Evolutionary conservation across 2,329 filamentous ascomycete species (phyloP).

Genomic region (Microsporum canis): DNA sequence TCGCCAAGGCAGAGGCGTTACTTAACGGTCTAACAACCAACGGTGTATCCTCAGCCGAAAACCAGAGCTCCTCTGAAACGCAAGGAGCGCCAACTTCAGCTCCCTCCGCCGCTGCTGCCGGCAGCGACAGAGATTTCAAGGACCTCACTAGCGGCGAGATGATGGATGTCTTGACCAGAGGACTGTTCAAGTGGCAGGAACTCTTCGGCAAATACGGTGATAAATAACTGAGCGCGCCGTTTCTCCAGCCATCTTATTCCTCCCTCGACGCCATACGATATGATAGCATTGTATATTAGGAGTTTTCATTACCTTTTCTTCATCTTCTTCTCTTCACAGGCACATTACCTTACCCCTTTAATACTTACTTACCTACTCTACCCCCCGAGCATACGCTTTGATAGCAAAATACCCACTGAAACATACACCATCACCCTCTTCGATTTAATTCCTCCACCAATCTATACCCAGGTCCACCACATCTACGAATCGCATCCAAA

Average conservation of each 20-base stretch:
- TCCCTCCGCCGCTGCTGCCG: background rate
- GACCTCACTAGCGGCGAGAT: conserved; percentile 70
- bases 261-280: background rate
- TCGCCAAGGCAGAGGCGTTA: conserved; percentile 11
- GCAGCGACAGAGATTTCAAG: conserved; percentile 49
- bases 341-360: background rate
- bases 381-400: background rate
- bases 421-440: background rate
- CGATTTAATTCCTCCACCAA: background rate
- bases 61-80: background rate
- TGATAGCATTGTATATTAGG: conserved; percentile 7
- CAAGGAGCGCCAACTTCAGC: background rate
- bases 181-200: conserved; percentile 76
- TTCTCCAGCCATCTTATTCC: background rate
- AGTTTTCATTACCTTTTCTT: conserved; percentile 7
- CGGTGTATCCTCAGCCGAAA: background rate
- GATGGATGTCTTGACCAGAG: conserved; percentile 75
- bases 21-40: background rate
- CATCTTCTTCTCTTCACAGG: conserved; percentile 9
- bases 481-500: background rate
- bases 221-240: conserved; percentile 22
- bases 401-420: background rate
- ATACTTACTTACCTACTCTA: background rate
- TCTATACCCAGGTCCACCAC: background rate
- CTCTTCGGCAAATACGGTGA: conserved; percentile 49